Conservation (phyloP, 257 asterid genomes). For the Linaria vulgaris region DNA sequence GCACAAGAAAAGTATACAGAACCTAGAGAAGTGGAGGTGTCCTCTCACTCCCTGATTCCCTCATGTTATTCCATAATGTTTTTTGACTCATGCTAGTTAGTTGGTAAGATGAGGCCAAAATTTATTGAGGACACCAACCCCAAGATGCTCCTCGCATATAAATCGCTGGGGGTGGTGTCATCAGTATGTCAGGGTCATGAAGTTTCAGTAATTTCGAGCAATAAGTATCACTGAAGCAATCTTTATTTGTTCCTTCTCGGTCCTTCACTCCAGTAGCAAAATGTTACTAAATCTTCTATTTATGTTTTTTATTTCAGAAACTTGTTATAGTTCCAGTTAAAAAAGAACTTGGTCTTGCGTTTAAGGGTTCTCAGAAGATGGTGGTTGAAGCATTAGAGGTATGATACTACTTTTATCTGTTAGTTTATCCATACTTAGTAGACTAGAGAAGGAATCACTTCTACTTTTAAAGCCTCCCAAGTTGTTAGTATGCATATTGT, state of each 20-base stretch:
- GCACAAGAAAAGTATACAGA: slow-evolving; percentile 73
- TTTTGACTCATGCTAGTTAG: slow-evolving; percentile 10
- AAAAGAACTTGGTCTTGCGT: slow-evolving; percentile 64
- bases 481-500: slow-evolving; percentile 7
- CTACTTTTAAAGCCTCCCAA: background rate
- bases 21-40: slow-evolving; percentile 92
- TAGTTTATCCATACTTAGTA: background rate
- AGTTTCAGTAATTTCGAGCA: too few species aligned
- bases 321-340: slow-evolving; percentile 53
- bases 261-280: background rate
- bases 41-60: slow-evolving; percentile 14
- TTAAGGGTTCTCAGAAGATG: slow-evolving; percentile 62
- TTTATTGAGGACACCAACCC: too few species aligned
- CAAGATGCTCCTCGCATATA: too few species aligned
- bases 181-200: too few species aligned
- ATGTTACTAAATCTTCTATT: background rate
- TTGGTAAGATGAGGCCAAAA: background rate
- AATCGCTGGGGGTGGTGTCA: too few species aligned
- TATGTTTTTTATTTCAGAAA: slow-evolving; percentile 39
- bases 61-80: background rate
- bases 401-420: slow-evolving; percentile 7
- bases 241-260: too few species aligned
- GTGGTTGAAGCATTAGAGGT: slow-evolving; percentile 68
- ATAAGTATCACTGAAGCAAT: background rate
- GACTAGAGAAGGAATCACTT: background rate